Percentiles rank a stretch among this genome's conserved stretches.
phyloP scores from a whole-genome alignment of 2,329 filamentous ascomycete genomes.

The Penicillium sp. region DNA sequence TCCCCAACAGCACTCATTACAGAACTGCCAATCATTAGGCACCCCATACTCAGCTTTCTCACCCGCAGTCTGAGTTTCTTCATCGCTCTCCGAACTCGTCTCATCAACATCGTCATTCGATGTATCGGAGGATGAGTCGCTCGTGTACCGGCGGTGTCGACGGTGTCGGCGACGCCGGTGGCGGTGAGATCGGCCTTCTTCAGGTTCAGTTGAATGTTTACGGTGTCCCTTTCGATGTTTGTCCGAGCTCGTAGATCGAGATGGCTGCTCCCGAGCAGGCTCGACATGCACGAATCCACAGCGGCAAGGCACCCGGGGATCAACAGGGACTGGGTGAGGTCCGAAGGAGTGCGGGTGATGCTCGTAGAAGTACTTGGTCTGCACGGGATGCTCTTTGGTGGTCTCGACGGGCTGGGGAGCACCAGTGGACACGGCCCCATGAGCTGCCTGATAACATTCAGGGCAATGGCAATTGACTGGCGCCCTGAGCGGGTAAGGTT shows the following conservation, averaged over 20 bases:
- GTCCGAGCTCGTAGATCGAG: not conserved
- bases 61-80: not conserved
- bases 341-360: not conserved
- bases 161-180: constrained; percentile 1
- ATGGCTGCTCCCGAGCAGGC: not conserved
- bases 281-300: constrained; percentile 3
- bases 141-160: not conserved
- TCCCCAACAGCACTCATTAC: not conserved
- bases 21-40: constrained; percentile 3
- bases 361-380: not conserved
- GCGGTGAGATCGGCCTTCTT: not conserved
- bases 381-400: not conserved
- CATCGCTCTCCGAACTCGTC: not conserved
- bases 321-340: too few relatives aligned
- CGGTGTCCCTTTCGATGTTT: not conserved
- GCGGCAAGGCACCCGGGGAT: not conserved
- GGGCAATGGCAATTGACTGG: not conserved
- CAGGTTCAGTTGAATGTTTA: not conserved
- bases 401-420: not conserved
- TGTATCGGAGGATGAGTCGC: not conserved
- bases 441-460: not conserved
- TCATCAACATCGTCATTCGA: not conserved
- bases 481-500: not conserved
- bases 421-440: too few relatives aligned
- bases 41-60: not conserved